phyloP scores from a whole-genome alignment of 176 grass and related monocot genomes.

The Juncus effusus region DNA sequence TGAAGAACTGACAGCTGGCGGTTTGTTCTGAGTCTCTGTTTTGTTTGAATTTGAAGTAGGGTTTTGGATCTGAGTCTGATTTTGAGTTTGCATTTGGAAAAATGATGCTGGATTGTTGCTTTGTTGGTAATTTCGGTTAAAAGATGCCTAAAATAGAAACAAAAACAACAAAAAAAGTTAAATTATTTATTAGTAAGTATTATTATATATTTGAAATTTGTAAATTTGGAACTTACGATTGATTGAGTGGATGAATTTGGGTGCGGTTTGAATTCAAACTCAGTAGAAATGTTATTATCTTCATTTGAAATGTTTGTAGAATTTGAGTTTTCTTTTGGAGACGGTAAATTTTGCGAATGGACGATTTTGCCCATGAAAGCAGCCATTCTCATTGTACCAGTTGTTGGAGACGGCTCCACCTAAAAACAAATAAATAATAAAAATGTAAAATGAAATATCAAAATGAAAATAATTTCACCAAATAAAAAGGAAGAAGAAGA shows the following conservation, averaged over 20 bases:
- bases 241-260: conserved; percentile 42
- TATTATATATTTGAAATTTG: background rate
- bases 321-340: conserved; percentile 46
- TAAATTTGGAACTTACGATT: conserved; percentile 13
- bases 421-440: conserved; percentile 35
- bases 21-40: conserved; percentile 36
- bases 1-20: conserved; percentile 29
- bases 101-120: conserved; percentile 26
- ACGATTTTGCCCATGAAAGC: conserved; percentile 60
- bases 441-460: conserved; percentile 16
- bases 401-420: conserved; percentile 98
- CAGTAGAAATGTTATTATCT: conserved; percentile 48
- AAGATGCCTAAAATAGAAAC: conserved; percentile 49
- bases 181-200: background rate
- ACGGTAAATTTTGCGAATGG: conserved; percentile 40
- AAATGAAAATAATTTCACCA: background rate
- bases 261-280: conserved; percentile 78
- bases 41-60: conserved; percentile 35
- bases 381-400: conserved; percentile 78
- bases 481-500: too few species aligned
- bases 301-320: conserved; percentile 23
- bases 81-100: conserved; percentile 43
- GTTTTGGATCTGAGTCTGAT: conserved; percentile 36
- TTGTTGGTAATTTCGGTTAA: conserved; percentile 32
- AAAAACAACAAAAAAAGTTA: background rate